Evolutionary conservation across 331 rosid species (phyloP).

Genomic region (Erythrophleum ivorense): DNA sequence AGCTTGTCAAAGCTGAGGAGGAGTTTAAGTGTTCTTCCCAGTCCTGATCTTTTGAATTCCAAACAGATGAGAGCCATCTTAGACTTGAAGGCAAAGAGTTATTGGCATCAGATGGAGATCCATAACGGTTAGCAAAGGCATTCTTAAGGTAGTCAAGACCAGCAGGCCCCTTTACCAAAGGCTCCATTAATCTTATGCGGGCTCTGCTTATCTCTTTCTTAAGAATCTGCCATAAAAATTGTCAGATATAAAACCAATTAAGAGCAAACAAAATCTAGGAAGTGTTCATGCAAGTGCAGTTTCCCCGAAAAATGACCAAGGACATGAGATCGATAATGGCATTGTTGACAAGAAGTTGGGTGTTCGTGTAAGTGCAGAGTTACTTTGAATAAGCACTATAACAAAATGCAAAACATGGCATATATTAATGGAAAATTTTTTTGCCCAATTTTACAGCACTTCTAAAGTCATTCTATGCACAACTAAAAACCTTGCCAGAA

Average conservation of each 20-base stretch:
- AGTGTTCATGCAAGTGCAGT: conserved; percentile 10
- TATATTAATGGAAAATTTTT: not conserved
- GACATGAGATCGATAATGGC: not conserved
- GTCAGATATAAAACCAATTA: conserved; percentile 29
- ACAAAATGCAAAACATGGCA: not conserved
- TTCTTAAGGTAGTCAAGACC: conserved; percentile 89
- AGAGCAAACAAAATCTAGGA: conserved; percentile 12
- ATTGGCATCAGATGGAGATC: conserved; percentile 73
- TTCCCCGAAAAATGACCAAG: conserved; percentile 1
- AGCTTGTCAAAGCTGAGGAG: conserved; percentile 43
- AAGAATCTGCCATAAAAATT: conserved; percentile 59
- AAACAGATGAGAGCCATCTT: conserved; percentile 79
- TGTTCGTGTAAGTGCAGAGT: not conserved
- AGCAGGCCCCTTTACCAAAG: conserved; percentile 83
- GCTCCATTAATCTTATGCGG: conserved; percentile 75
- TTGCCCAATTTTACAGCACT: not conserved
- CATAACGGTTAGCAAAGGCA: conserved; percentile 76
- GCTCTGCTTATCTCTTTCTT: conserved; percentile 94
- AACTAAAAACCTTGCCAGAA: not conserved
- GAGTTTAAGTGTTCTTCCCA: conserved; percentile 72
- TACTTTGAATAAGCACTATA: not conserved
- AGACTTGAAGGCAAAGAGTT: conserved; percentile 58
- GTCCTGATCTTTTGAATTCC: conserved; percentile 71
- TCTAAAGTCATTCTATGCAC: conserved; percentile 9
- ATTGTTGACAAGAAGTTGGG: not conserved